Conservation (phyloP, 345 rosid species). For the Cardamine occulta region DNA sequence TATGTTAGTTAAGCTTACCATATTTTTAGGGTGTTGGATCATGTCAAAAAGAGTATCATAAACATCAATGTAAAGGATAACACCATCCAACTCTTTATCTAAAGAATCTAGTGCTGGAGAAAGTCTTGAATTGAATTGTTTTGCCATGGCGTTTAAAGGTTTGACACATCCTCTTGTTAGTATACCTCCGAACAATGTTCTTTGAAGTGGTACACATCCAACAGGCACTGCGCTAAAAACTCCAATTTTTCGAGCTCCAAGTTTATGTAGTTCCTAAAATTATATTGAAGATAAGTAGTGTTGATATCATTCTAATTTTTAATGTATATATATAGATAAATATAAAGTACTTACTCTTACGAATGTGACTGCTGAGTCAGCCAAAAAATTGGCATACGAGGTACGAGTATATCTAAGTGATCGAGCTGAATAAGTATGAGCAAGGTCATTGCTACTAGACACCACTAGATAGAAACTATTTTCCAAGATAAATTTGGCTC, state of each 20-base stretch:
- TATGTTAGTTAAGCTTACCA: too few relatives aligned
- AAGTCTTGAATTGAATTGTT: slow-evolving; percentile 36
- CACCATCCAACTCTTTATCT: slow-evolving; percentile 31
- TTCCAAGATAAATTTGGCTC: slow-evolving; percentile 44
- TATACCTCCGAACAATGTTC: slow-evolving; percentile 30
- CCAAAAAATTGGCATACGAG: slow-evolving; percentile 49
- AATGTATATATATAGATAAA: background rate
- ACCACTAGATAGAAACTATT: slow-evolving; percentile 46
- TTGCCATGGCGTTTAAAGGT: slow-evolving; percentile 32
- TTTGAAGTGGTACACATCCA: slow-evolving; percentile 41
- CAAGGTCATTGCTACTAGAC: slow-evolving; percentile 64
- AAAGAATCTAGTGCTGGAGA: slow-evolving; percentile 26
- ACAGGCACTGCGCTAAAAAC: slow-evolving; percentile 33
- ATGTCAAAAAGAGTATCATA: slow-evolving; percentile 52
- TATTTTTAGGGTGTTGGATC: slow-evolving; percentile 26
- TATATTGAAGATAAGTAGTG: background rate
- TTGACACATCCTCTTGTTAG: slow-evolving; percentile 11
- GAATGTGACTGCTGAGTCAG: slow-evolving; percentile 45
- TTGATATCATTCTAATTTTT: background rate
- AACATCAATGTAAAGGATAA: slow-evolving; percentile 50
- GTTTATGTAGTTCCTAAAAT: slow-evolving; percentile 33
- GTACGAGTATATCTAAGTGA: slow-evolving; percentile 42
- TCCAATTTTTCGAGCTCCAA: slow-evolving; percentile 39
- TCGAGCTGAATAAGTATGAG: slow-evolving; percentile 49
- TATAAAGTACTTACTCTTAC: slow-evolving; percentile 41